Conservation (phyloP, 2,329 filamentous ascomycete species). For the Claviceps africana region DNA sequence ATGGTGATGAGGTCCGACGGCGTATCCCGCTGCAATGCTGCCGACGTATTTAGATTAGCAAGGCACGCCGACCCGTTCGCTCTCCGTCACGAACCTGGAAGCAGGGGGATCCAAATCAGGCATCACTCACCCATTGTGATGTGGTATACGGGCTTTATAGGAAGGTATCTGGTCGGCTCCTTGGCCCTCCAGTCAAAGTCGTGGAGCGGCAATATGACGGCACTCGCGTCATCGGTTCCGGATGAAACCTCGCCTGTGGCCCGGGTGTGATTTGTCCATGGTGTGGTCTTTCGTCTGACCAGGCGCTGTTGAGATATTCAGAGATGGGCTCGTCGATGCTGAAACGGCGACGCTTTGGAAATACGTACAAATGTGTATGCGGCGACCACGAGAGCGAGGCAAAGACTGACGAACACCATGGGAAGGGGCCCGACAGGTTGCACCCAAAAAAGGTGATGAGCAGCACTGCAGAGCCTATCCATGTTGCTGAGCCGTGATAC, state of each 20-base stretch:
- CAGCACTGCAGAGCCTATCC: background rate
- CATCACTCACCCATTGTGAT: slow-evolving; percentile 36
- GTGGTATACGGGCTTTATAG: slow-evolving; percentile 38
- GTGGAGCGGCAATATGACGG: slow-evolving; percentile 11
- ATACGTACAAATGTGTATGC: background rate
- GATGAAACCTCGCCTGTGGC: background rate
- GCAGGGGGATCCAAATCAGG: background rate
- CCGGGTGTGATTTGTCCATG: background rate
- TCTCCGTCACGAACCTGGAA: background rate
- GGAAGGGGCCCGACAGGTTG: background rate
- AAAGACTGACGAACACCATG: background rate
- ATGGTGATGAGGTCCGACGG: slow-evolving; percentile 39
- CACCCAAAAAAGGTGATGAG: background rate
- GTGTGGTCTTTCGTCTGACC: background rate
- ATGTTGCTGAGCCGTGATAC: background rate
- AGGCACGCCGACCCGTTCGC: background rate
- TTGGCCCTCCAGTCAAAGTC: slow-evolving; percentile 27
- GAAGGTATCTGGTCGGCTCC: slow-evolving; percentile 26
- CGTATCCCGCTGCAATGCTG: slow-evolving; percentile 27
- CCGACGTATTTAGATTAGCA: background rate
- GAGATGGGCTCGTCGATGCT: background rate
- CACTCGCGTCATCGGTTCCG: background rate
- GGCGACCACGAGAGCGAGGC: background rate
- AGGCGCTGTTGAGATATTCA: background rate
- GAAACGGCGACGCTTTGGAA: no score